phyloP scores from a whole-genome alignment of 805 yeast species.

The Yarrowia porcina region DNA sequence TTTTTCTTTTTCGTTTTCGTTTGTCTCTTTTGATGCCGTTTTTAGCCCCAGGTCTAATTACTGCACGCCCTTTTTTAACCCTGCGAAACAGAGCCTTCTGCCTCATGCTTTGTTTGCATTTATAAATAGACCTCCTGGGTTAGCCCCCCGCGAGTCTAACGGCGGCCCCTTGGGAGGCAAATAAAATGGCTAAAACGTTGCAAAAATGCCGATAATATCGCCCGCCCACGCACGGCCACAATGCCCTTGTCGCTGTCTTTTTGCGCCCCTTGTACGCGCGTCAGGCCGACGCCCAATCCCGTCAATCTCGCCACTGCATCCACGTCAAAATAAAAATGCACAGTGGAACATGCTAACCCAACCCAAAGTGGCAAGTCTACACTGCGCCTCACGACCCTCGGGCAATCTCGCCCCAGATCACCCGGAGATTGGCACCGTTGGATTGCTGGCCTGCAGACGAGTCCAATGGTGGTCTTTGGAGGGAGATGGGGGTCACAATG shows the following conservation, averaged over 20 bases:
- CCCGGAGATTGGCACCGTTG: not conserved
- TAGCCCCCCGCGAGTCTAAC: not conserved
- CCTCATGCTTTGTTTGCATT: constrained; percentile 10
- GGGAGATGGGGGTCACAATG: not conserved
- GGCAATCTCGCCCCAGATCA: no score
- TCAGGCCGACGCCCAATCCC: not conserved
- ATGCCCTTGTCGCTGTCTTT: not conserved
- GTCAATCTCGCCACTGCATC: constrained; percentile 3
- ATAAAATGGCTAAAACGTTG: not conserved
- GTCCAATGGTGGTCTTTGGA: not conserved
- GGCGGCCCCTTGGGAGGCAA: not conserved
- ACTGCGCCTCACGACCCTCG: constrained; percentile 9
- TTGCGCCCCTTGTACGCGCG: not conserved
- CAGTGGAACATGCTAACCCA: not conserved
- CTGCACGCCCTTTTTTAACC: not conserved
- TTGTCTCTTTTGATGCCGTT: not conserved
- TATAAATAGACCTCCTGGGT: not conserved
- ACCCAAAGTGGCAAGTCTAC: not conserved
- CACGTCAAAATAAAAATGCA: not conserved
- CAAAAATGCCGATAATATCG: not conserved
- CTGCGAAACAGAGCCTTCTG: constrained; percentile 2
- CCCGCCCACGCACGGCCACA: no score
- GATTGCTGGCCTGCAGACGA: not conserved
- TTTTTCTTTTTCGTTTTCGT: not conserved
- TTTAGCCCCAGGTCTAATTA: not conserved